Evolutionary conservation across 1,284 basidiomycete genomes (phyloP).

Genomic region (Xerocomus nothofagi): DNA sequence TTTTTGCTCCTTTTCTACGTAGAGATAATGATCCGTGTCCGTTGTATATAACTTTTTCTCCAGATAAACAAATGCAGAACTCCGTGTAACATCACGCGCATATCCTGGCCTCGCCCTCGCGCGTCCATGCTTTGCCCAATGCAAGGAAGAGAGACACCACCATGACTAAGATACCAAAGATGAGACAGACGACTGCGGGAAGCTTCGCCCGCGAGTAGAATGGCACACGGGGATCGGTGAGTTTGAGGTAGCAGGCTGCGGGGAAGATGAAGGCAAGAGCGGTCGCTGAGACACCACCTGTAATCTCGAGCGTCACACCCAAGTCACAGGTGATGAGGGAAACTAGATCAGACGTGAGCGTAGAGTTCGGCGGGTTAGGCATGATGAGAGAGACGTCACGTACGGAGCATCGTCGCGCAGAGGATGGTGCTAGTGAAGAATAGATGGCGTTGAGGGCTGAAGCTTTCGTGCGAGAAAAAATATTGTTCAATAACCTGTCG

Average conservation of each 20-base stretch:
- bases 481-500: constrained; percentile 85
- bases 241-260: constrained; percentile 82
- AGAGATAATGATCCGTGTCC: constrained; percentile 13
- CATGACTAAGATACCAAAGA: constrained; percentile 82
- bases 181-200: constrained; percentile 70
- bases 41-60: constrained; percentile 4
- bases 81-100: constrained; percentile 45
- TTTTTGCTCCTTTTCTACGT: constrained; percentile 1
- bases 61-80: constrained; percentile 20
- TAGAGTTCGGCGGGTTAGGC: neutral
- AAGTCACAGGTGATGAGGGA: constrained; percentile 94
- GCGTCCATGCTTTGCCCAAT: constrained; percentile 73
- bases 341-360: constrained; percentile 47
- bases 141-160: constrained; percentile 74
- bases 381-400: constrained; percentile 27
- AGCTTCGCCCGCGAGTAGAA: constrained; percentile 73
- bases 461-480: constrained; percentile 85
- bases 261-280: constrained; percentile 95
- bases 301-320: constrained; percentile 96
- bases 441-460: constrained; percentile 81
- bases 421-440: constrained; percentile 90
- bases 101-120: constrained; percentile 67
- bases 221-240: constrained; percentile 56
- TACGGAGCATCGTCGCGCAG: constrained; percentile 81
- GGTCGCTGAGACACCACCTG: constrained; percentile 92